Evolutionary conservation across 2,329 filamentous ascomycete genomes (phyloP).

Genomic region (Dactylellina haptotyla): DNA sequence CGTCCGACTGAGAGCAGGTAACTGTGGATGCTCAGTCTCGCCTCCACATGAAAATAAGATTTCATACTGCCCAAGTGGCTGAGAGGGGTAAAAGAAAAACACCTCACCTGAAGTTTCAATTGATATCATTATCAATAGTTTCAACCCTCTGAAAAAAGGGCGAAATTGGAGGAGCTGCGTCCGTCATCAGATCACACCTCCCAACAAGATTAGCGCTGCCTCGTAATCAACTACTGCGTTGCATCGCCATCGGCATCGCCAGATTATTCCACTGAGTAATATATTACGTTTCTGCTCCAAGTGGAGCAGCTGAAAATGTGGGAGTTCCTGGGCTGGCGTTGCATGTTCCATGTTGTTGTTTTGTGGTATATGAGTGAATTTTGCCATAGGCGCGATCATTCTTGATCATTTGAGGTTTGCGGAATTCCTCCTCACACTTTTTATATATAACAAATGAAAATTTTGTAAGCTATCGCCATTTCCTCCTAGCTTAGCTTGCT

Average conservation of each 20-base stretch:
- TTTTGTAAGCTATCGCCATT: slow-evolving; percentile 19
- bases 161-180: slow-evolving; percentile 36
- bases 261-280: slow-evolving; percentile 6
- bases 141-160: neutral
- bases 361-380: slow-evolving; percentile 38
- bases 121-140: neutral
- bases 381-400: slow-evolving; percentile 44
- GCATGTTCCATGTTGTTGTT: neutral
- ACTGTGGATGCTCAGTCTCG: neutral
- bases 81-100: neutral
- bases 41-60: no score
- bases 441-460: no score
- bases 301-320: slow-evolving; percentile 21
- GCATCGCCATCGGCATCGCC: slow-evolving; percentile 31
- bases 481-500: slow-evolving; percentile 25
- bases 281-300: slow-evolving; percentile 19
- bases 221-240: slow-evolving; percentile 23
- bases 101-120: neutral
- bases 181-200: slow-evolving; percentile 26
- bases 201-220: slow-evolving; percentile 16
- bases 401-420: neutral
- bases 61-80: no score
- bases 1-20: neutral
- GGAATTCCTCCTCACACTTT: slow-evolving; percentile 14
- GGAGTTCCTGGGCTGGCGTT: slow-evolving; percentile 4